Evolutionary conservation across 2,329 filamentous ascomycete species (phyloP).

Genomic region (Venturiaceae sp.): DNA sequence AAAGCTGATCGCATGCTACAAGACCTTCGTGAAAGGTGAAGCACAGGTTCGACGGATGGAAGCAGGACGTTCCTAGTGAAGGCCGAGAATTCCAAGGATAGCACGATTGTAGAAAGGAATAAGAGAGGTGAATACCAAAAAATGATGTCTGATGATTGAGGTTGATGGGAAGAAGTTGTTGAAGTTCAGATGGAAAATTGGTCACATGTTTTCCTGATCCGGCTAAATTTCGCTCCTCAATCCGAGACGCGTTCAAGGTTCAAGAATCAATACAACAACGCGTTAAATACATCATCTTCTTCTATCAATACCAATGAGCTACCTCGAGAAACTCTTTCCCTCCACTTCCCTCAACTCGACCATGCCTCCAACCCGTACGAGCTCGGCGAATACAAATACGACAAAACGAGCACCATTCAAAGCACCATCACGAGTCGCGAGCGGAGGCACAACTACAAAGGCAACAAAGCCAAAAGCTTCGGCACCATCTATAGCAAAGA

Average conservation of each 20-base stretch:
- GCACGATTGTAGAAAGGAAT: too few species aligned
- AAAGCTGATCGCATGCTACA: too few species aligned
- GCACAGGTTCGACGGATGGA: too few species aligned
- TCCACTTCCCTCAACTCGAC: not conserved
- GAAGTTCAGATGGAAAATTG: too few species aligned
- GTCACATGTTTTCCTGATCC: not conserved
- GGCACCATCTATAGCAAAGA: not conserved
- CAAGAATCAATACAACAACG: not conserved
- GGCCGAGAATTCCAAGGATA: too few species aligned
- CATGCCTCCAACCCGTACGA: not conserved
- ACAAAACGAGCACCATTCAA: constrained; percentile 5
- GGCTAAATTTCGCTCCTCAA: not conserved
- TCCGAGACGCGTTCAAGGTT: not conserved
- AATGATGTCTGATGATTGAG: too few species aligned
- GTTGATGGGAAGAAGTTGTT: too few species aligned
- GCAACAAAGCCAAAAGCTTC: not conserved
- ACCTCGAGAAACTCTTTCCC: not conserved
- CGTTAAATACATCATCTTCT: not conserved
- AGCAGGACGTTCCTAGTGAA: too few species aligned
- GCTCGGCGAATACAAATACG: not conserved
- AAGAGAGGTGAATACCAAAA: too few species aligned
- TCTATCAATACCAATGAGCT: not conserved
- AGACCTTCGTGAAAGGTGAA: too few species aligned
- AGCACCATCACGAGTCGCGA: constrained; percentile 1
- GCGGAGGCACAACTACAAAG: not conserved